Evolutionary conservation across 148 eudicot species (phyloP), one percentile per base, ranked within the genome.

Genomic region (Dysphania ambrosioides): DNA sequence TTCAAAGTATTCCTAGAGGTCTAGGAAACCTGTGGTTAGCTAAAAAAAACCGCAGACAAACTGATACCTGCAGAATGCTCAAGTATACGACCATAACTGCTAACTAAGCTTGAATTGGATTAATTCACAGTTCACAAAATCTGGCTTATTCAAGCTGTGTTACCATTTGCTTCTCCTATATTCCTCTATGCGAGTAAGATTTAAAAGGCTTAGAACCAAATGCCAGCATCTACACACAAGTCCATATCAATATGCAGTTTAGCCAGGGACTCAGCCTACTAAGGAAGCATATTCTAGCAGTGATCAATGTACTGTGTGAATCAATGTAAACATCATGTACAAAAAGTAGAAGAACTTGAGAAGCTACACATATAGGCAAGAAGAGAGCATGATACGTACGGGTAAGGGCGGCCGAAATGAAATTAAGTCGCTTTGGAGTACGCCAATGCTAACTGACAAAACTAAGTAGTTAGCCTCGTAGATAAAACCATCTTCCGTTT

Each of bases 391-490:
- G 60, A 82, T 41, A 79, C 87, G 40, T 85, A 93, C 98, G 40
- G 98, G 98, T 75, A 93, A 84, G 27, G 92, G 82, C n/a, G 98
- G 98, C 57, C 66, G 59, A 81, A 93, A 89, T 78, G 92, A 84
- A 75, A 93, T 89, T 27, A 93, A 88, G 78, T 87, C 59, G 80
- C 96, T 93, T 85, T 93, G 93, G 76, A 93, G 98, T 72, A 93
- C 98, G 13, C 98, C 98, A 76, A 93, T 91, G 79, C 96, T 90
- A 76, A 83, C 91, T 0, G 98, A 89, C 87, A 93, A 82, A 76
- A 93, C 83, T 18, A 89, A 79, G 85, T 90, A 90, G 81, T 83
- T 81, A 82, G 96, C 90, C 79, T 89, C 88, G 82, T 89, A 93
- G 73, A 83, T 77, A 76, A 66, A 86, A 72, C 90, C 92, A 80